Evolutionary conservation across 768 basidiomycete species (phyloP), one percentile per base, ranked within the genome.

Genomic region (Pulveroboletus sp.): DNA sequence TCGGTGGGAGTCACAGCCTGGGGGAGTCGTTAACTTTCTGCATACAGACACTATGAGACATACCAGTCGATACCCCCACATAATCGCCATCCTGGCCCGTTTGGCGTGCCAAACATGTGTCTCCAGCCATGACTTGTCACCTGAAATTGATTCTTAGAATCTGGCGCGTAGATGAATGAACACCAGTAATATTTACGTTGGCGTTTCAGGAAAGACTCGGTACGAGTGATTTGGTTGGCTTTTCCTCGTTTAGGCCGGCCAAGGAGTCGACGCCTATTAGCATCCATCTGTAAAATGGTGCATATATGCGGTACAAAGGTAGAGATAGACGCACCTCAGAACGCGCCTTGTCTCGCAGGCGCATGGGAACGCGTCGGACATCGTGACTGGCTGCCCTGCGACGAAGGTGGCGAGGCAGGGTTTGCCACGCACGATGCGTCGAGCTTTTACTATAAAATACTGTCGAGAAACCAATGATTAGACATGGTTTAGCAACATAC

Each of bases 101-200:
- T 97, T 98, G 1, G 94, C 90, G 59, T 97, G 95, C 92, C 94
- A 98, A 17, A 98, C 69, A 65, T 99, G 97, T 6, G 94, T 95
- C 63, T 95, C 92, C 1, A 99, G 80, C 95, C 95, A 98, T 12
- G 77, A 72, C 66, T 97, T 97, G 55, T 89, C 78, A 25, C 75
- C 94, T 97, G 54, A 2, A 35, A 41, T 35, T 23, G 32, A 5
- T 27, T 41, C 44, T 36, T 16, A 39, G 16, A 42, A 17, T 25
- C 23, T 10, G 14, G 37, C 7, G 6, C 9, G 40, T 12, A 16
- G 9, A 37, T 5, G 12, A 29, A 27, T 8, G 3, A 9, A 4
- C 11, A 45, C 69, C 1, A 24, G 38, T 3, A 9, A 29, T 19
- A 57, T 61, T 42, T 16, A 95, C 95, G 69, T 67, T 97, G 94